Evolutionary conservation across 2,329 filamentous ascomycete species (phyloP), one percentile per base, ranked within the genome.

Genomic region (Neoscytalidium dimidiatum): DNA sequence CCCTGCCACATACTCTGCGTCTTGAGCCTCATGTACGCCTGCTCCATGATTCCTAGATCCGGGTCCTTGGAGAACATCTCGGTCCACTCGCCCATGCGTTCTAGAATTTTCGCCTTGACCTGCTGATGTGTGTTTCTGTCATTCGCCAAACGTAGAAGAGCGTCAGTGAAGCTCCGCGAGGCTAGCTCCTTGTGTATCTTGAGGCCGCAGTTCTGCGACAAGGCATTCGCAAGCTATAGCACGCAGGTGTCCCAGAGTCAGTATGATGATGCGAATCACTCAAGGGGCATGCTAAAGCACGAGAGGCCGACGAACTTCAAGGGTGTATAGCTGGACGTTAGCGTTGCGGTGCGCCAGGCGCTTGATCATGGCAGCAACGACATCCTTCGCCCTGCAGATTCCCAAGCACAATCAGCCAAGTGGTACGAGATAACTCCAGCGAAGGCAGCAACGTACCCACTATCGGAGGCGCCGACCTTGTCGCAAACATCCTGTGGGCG

Each of bases 31-130:
- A 89, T 89, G 78, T 94, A 98, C 66, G 94, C 94, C 74, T 96
- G 92, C 77, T 94, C 91, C 95, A 99, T 99, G 75, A 99, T 96
- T 19, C 95, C 95, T 67, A 99, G 86, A 75, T 97, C 94, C 11
- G 93, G 87, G 75, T 97, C 92, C 67, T 86, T 89, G 72, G 87
- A 86, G 77, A 98, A 98, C 92, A 97, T 96, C 73, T 95, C 92
- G 65, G 91, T 89, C 95, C 95, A 99, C 69, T 94, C 92, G 77
- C 91, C 90, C 92, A 98, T 98, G 70, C 94, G 89, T 83, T 98
- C 94, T 66, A 98, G 80, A 69, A 99, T 97, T 85, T 97, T 98
- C 69, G 92, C 88, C 81, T 98, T 98, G 75, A 99, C 95, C 78
- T 97, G 92, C 75, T 91, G 90, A 78, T 98, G 95, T 61, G 94